phyloP scores from a whole-genome alignment of 2,329 filamentous ascomycete genomes.

The Dendrostoma leiphaemia region DNA sequence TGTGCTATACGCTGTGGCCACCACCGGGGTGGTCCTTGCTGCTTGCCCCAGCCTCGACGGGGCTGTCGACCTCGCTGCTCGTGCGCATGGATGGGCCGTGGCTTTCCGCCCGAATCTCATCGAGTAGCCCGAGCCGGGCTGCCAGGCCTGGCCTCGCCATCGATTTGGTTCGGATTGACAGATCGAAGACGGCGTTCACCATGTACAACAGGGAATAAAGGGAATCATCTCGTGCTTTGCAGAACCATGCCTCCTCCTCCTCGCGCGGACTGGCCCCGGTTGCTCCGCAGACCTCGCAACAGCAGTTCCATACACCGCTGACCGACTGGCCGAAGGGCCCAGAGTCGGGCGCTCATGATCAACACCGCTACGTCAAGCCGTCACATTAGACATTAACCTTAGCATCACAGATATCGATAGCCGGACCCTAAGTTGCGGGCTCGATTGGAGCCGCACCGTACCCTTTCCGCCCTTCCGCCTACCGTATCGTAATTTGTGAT shows the following conservation, averaged over 20 bases:
- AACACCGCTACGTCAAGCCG: background rate
- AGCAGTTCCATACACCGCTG: too few relatives aligned
- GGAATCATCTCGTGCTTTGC: background rate
- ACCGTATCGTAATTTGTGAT: background rate
- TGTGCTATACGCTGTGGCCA: background rate
- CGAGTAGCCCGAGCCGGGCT: slow-evolving; percentile 1
- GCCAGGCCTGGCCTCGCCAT: background rate
- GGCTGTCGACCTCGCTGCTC: background rate
- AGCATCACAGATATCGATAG: background rate
- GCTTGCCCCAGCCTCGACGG: background rate
- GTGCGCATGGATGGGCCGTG: slow-evolving; percentile 7
- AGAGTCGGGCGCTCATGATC: background rate
- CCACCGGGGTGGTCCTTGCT: slow-evolving; percentile 12
- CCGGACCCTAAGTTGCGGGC: background rate
- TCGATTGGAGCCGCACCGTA: background rate
- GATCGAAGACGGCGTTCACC: background rate
- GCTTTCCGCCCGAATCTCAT: slow-evolving; percentile 7
- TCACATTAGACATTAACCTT: background rate
- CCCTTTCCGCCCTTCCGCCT: background rate
- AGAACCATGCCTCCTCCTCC: too few relatives aligned
- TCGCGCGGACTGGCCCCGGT: too few relatives aligned
- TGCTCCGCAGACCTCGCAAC: too few relatives aligned
- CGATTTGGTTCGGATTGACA: background rate
- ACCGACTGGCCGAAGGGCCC: background rate
- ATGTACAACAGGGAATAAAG: background rate